Conservation (phyloP, 345 rosid genomes). For the Chamaenerion angustifolium region DNA sequence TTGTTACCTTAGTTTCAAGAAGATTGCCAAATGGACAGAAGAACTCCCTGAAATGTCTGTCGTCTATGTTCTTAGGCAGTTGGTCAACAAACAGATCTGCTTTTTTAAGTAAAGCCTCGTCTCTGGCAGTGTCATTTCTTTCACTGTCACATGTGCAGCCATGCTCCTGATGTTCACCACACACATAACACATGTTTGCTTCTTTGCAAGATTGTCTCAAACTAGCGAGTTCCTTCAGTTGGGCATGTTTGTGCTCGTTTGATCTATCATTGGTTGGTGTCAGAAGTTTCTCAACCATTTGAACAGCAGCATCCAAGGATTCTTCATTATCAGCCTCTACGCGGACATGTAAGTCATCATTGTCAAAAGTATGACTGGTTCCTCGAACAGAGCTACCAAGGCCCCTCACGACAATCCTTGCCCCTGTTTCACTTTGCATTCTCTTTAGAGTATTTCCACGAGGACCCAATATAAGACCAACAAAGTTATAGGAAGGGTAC, state of each 20-base stretch:
- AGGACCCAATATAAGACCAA: slow-evolving; percentile 16
- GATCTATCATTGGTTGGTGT: slow-evolving; percentile 6
- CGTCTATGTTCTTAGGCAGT: slow-evolving; percentile 12
- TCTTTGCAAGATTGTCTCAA: slow-evolving; percentile 2
- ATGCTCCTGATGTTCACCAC: slow-evolving; percentile 10
- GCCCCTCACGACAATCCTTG: slow-evolving; percentile 19
- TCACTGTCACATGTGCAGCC: slow-evolving; percentile 7
- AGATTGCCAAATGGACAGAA: slow-evolving; percentile 13
- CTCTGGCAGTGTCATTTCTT: slow-evolving; percentile 1
- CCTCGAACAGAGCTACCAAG: slow-evolving; percentile 1
- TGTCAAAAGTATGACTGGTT: slow-evolving; percentile 9
- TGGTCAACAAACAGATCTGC: slow-evolving; percentile 9
- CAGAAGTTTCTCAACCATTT: slow-evolving; percentile 18
- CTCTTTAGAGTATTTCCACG: slow-evolving; percentile 15
- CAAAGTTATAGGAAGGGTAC: slow-evolving; percentile 17
- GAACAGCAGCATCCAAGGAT: slow-evolving; percentile 17
- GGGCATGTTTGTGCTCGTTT: slow-evolving; percentile 10
- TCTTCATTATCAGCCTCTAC: slow-evolving; percentile 12
- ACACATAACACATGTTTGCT: slow-evolving; percentile 2
- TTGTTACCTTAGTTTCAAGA: slow-evolving; percentile 7
- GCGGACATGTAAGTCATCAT: slow-evolving; percentile 15
- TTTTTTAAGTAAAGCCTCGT: neutral
- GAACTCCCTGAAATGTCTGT: slow-evolving; percentile 8
- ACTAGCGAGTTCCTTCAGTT: slow-evolving; percentile 11
- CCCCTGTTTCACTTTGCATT: slow-evolving; percentile 21